phyloP scores from a whole-genome alignment of 768 basidiomycete genomes.

The Porphyrellus cyaneotinctus region DNA sequence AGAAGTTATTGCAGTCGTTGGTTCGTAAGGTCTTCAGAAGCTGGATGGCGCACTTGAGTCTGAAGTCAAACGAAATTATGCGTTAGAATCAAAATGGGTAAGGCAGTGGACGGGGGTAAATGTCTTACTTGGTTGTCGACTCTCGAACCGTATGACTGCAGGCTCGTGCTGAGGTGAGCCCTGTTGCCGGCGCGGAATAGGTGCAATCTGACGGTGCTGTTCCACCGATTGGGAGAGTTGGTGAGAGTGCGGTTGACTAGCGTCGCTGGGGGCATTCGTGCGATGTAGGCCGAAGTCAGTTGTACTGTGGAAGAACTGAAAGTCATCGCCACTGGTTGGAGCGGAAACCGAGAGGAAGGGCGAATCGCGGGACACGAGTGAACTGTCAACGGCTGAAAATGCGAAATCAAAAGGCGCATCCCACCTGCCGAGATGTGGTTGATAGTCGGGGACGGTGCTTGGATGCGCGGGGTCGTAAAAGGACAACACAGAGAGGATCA shows the following conservation, averaged over 20 bases:
- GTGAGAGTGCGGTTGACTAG: neutral
- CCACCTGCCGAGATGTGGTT: conserved; percentile 36
- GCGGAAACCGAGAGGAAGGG: neutral
- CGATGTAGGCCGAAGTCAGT: neutral
- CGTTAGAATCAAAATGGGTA: too few species aligned
- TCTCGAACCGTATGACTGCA: neutral
- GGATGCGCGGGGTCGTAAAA: conserved; percentile 49
- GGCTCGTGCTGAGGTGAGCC: neutral
- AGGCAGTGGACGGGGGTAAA: neutral
- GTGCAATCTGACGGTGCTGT: conserved; percentile 12
- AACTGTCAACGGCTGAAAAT: neutral
- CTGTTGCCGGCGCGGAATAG: conserved; percentile 9
- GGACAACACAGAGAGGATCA: conserved; percentile 53
- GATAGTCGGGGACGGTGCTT: conserved; percentile 37
- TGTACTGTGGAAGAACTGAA: conserved; percentile 1
- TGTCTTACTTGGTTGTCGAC: conserved; percentile 7
- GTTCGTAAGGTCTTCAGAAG: conserved; percentile 11
- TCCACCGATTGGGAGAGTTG: neutral
- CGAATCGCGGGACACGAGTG: neutral
- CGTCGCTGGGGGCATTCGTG: neutral
- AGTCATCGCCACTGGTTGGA: neutral
- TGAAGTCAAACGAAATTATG: too few species aligned
- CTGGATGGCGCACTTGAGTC: neutral
- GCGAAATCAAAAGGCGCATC: conserved; percentile 14
- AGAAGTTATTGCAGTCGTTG: conserved; percentile 28